phyloP scores from a whole-genome alignment of 768 basidiomycete species.

The Pleurotus eryngii region DNA sequence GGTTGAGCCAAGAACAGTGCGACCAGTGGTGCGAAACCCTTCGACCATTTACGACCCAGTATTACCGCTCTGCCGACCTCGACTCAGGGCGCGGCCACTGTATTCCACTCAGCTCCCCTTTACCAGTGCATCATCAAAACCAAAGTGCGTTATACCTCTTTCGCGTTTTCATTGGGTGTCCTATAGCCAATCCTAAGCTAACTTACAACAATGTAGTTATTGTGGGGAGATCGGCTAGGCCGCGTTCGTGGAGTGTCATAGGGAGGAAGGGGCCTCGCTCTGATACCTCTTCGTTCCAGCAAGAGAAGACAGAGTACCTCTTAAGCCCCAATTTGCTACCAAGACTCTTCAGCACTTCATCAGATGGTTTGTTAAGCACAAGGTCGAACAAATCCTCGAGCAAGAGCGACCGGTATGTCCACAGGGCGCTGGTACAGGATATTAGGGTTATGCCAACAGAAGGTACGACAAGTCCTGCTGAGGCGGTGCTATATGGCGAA shows the following conservation, averaged over 20 bases:
- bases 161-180: too few species aligned
- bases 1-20: slow-evolving; percentile 14
- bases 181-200: too few species aligned
- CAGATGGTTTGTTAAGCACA: slow-evolving; percentile 14
- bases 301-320: slow-evolving; percentile 22
- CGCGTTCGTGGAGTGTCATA: slow-evolving; percentile 36
- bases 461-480: too few species aligned
- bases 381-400: background rate
- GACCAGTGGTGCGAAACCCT: slow-evolving; percentile 17
- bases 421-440: too few species aligned
- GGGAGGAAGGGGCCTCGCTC: slow-evolving; percentile 35
- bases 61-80: slow-evolving; percentile 5
- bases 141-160: background rate
- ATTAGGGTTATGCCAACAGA: too few species aligned
- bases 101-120: too few species aligned
- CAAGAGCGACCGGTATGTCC: background rate
- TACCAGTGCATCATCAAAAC: too few species aligned
- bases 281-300: slow-evolving; percentile 32
- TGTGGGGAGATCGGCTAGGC: slow-evolving; percentile 17
- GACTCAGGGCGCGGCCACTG: background rate
- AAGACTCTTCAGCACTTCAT: slow-evolving; percentile 23
- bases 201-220: background rate
- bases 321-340: slow-evolving; percentile 36
- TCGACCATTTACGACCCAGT: slow-evolving; percentile 2
- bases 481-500: too few species aligned